Conservation (phyloP, 2,329 filamentous ascomycete species). For the Aspergillus sp. region DNA sequence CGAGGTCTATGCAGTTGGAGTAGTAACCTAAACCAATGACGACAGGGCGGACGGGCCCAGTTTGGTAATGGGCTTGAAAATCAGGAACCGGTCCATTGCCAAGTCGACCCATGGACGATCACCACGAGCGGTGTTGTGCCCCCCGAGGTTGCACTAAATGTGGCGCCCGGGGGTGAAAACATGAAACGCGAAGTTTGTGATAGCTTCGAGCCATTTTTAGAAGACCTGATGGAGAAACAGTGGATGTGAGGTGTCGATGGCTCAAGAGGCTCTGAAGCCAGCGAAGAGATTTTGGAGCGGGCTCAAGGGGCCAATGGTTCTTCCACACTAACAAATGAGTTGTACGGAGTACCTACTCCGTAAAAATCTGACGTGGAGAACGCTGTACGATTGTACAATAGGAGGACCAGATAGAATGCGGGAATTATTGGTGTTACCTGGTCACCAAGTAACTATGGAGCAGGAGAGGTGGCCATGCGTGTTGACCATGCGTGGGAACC, state of each 20-base stretch:
- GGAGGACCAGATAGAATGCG: background rate
- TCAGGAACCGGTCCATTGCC: slow-evolving; percentile 8
- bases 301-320: too few relatives aligned
- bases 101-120: slow-evolving; percentile 17
- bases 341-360: too few relatives aligned
- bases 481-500: too few relatives aligned
- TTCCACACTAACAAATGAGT: too few relatives aligned
- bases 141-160: slow-evolving; percentile 6
- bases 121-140: slow-evolving; percentile 13
- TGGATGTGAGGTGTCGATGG: too few relatives aligned
- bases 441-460: too few relatives aligned
- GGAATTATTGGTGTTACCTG: too few relatives aligned
- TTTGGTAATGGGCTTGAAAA: slow-evolving; percentile 10
- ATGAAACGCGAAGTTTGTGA: slow-evolving; percentile 6
- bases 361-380: background rate
- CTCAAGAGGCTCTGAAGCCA: too few relatives aligned
- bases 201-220: background rate
- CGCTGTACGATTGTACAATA: background rate
- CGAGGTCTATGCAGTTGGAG: slow-evolving; percentile 1
- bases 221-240: too few relatives aligned
- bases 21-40: slow-evolving; percentile 8
- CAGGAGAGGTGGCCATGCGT: too few relatives aligned
- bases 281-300: too few relatives aligned
- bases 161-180: slow-evolving; percentile 4
- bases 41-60: background rate